Evolutionary conservation across 306 rosid genomes (phyloP), one percentile per base, ranked within the genome.

Genomic region (Begonia fuchsioides): DNA sequence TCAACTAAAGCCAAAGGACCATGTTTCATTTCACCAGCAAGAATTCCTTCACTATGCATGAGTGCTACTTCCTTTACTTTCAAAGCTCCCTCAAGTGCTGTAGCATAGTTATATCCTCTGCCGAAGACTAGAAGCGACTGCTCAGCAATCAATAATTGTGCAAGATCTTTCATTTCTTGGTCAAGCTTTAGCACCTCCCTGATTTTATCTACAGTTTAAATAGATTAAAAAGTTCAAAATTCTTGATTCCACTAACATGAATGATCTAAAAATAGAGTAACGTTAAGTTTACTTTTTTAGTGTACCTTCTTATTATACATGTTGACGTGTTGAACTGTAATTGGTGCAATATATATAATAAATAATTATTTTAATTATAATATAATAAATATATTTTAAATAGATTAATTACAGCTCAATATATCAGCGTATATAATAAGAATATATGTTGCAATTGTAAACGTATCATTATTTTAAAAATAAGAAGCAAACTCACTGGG

Each of bases 1-100:
- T 90, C 98, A 46, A 90, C 98, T 50, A 90, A 66, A 13, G 98
- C 98, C 75, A 90, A 66, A 44, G 98, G 98, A 13, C 98, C 98
- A 38, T 90, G 98, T 64, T 90, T 90, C 98, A 90, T 90, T 82
- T 90, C 98, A 67, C 98, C 95, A 1, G 98, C 98, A 58, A 90
- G 98, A 67, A 90, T 85, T 64, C 98, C 98, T 75, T 90, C 98
- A 44, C 98, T 90, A 35, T 90, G 98, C 95, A 79, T 90, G 39
- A 85, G 94, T 44, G 98, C 81, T 70, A 90, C 98, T 75, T 90
- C 98, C 69, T 90, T 90, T 43, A 90, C 98, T 73, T 90, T 90
- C 74, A 90, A 66, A 71, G 98, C 98, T 58, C 95, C 98, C 69
- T 90, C 98, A 38, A 90, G 77, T 47, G 98, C 92, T 11, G 98